Percentiles rank a stretch among this genome's conserved stretches.
Evolutionary conservation across 495 filamentous ascomycete genomes (phyloP).

Genomic region (Penicillium crystallinum): DNA sequence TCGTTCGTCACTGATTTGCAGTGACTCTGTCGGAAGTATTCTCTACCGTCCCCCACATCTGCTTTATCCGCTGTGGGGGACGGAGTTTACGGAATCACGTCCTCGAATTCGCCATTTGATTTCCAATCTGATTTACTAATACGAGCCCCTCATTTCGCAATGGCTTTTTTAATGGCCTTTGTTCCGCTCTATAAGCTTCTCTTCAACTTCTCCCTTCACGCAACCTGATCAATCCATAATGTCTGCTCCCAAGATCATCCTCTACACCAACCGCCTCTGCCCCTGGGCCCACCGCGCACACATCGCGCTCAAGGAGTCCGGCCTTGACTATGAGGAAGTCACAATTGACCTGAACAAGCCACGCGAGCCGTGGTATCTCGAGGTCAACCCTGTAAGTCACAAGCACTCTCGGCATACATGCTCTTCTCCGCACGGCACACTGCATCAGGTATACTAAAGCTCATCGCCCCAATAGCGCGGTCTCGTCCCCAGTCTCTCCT

Average conservation of each 20-base stretch:
- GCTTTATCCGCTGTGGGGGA: conserved; percentile 14
- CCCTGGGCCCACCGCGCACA: conserved; percentile 82
- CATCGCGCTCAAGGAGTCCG: conserved; percentile 68
- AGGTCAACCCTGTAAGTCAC: conserved; percentile 65
- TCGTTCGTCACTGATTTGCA: no score
- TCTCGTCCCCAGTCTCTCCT: conserved; percentile 67
- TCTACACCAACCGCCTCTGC: conserved; percentile 75
- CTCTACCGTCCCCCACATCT: conserved; percentile 10
- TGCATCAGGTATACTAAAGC: neutral
- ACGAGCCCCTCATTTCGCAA: conserved; percentile 8
- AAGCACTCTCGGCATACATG: neutral
- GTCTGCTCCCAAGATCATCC: conserved; percentile 43
- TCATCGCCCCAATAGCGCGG: conserved; percentile 48
- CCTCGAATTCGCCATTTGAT: conserved; percentile 16
- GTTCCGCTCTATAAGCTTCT: neutral
- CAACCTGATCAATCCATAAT: conserved; percentile 14
- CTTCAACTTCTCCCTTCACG: neutral
- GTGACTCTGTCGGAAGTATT: no score
- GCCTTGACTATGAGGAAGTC: conserved; percentile 71
- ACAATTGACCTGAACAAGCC: conserved; percentile 70
- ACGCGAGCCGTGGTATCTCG: conserved; percentile 76
- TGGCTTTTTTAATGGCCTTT: conserved; percentile 14
- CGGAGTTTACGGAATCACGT: conserved; percentile 9
- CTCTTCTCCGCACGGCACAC: neutral
- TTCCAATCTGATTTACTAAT: neutral